phyloP scores from a whole-genome alignment of 768 basidiomycete species.

The Tricholoma terreum region DNA sequence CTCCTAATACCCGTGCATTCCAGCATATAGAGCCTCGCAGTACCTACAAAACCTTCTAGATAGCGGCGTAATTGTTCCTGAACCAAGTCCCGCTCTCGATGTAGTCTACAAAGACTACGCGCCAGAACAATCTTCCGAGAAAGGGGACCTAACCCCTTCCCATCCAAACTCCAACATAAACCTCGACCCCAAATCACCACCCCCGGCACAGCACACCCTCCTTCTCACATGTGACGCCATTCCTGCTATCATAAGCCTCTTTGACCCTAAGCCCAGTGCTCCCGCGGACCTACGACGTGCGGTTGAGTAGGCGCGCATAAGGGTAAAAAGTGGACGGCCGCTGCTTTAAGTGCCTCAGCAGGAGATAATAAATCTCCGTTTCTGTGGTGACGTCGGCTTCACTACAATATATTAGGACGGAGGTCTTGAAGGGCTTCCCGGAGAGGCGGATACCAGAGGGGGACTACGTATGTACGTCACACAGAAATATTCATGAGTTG shows the following conservation, averaged over 20 bases:
- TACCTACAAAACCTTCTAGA: conserved; percentile 63
- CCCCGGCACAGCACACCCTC: conserved; percentile 28
- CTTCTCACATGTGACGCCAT: conserved; percentile 54
- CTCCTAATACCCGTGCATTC: not conserved
- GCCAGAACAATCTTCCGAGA: conserved; percentile 3
- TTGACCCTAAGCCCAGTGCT: conserved; percentile 43
- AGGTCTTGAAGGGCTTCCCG: too few species aligned
- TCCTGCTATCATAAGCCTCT: conserved; percentile 44
- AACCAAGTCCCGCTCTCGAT: conserved; percentile 54
- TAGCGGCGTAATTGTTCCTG: conserved; percentile 52
- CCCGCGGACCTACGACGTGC: conserved; percentile 59
- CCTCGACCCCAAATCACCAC: conserved; percentile 1
- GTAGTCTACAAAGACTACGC: conserved; percentile 42
- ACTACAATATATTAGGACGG: too few species aligned
- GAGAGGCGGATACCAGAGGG: too few species aligned
- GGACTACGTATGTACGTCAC: too few species aligned
- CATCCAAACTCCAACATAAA: conserved; percentile 8
- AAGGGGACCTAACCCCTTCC: not conserved
- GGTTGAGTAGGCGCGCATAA: conserved; percentile 51
- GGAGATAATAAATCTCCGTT: too few species aligned
- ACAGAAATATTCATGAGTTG: too few species aligned
- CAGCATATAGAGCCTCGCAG: conserved; percentile 69
- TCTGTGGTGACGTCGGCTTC: too few species aligned
- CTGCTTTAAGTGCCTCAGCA: not conserved
- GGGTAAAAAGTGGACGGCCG: conserved; percentile 23